A percentile compares a stretch with the other conserved stretches of the same genome.
Conservation (phyloP, 345 rosid genomes). For the Eucalyptus sp. region DNA sequence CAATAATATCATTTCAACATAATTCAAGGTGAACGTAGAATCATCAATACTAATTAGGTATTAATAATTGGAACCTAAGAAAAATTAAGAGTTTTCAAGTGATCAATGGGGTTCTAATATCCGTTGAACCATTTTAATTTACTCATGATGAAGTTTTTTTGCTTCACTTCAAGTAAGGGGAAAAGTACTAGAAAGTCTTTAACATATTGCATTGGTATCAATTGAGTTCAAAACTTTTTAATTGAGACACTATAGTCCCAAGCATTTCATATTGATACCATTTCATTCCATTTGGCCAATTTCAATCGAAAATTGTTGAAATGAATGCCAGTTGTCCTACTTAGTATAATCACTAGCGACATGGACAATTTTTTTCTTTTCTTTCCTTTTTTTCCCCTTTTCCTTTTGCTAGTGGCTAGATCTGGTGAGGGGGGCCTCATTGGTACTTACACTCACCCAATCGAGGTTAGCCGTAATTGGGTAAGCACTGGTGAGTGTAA, state of each 20-base stretch:
- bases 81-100: background rate
- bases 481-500: background rate
- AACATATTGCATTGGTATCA: background rate
- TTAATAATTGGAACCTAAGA: background rate
- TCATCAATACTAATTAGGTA: background rate
- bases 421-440: no score
- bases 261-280: background rate
- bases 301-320: rapidly evolving
- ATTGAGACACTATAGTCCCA: no score
- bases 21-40: background rate
- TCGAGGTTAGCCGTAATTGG: no score
- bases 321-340: rapidly evolving
- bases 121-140: background rate
- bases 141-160: background rate
- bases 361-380: no score
- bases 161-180: background rate
- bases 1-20: background rate
- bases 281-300: no score
- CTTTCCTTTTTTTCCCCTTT: no score
- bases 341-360: rapidly evolving
- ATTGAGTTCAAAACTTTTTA: no score
- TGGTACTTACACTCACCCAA: no score
- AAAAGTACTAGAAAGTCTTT: no score
- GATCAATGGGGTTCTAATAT: background rate
- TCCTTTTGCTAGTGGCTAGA: rapidly evolving